Conservation (phyloP, 2,329 filamentous ascomycete species). For the Phaeophleospora eucalypticola region DNA sequence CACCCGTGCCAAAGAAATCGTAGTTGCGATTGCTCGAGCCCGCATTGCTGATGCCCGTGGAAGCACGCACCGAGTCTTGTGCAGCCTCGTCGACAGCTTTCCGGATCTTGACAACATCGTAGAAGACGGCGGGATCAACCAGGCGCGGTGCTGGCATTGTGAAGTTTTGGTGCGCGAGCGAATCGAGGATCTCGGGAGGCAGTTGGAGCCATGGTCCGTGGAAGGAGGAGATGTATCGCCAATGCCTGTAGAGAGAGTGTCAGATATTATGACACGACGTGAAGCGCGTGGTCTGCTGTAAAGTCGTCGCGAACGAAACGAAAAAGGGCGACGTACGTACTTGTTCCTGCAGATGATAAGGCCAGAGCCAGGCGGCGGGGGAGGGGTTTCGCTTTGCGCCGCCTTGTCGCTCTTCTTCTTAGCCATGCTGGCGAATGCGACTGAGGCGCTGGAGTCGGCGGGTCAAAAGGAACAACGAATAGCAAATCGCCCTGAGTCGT, state of each 20-base stretch:
- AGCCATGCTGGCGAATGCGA: slow-evolving; percentile 22
- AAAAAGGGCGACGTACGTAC: slow-evolving; percentile 45
- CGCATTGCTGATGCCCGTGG: slow-evolving; percentile 66
- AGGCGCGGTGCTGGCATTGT: slow-evolving; percentile 70
- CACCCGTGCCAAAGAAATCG: slow-evolving; percentile 49
- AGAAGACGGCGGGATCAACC: slow-evolving; percentile 76
- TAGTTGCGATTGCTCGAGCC: slow-evolving; percentile 52
- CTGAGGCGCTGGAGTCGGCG: no score
- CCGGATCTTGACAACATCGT: slow-evolving; percentile 78
- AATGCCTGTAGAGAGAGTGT: slow-evolving; percentile 62
- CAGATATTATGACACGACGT: no score
- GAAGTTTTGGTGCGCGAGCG: slow-evolving; percentile 74
- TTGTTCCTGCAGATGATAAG: slow-evolving; percentile 65
- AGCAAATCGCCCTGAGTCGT: not conserved
- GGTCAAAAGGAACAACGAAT: not conserved
- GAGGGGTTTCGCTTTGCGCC: slow-evolving; percentile 9
- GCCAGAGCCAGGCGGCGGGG: slow-evolving; percentile 43
- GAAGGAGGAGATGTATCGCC: slow-evolving; percentile 79
- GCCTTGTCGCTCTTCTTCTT: slow-evolving; percentile 31
- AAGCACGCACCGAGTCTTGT: slow-evolving; percentile 70
- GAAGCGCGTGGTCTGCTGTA: no score
- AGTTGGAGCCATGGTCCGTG: slow-evolving; percentile 80
- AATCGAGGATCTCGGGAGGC: slow-evolving; percentile 73
- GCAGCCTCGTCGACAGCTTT: slow-evolving; percentile 76
- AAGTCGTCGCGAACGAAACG: slow-evolving; percentile 3